These are phyloP conservation scores for Apiospora malaysiana DNA, from an alignment of 2,329 filamentous ascomycete genomes.

Conservation along the genomic window DNA sequence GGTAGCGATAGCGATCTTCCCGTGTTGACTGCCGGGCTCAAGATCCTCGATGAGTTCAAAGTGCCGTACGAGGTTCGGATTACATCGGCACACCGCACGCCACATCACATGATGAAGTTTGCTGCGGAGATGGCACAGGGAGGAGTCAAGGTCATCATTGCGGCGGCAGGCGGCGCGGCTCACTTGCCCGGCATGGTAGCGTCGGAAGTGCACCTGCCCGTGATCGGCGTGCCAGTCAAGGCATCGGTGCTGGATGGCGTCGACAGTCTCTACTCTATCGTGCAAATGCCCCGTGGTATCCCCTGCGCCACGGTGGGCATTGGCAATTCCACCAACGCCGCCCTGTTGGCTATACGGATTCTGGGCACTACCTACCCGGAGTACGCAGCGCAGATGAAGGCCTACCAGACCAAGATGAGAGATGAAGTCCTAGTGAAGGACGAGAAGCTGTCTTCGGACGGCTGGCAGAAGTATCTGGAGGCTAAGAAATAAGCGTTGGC, in stretches of 20 bases:
- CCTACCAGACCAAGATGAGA: constrained; percentile 68
- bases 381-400: constrained; percentile 62
- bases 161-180: constrained; percentile 76
- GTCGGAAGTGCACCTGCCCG: constrained; percentile 72
- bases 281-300: constrained; percentile 77
- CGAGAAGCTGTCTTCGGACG: constrained; percentile 58
- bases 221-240: constrained; percentile 80
- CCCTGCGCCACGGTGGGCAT: constrained; percentile 80
- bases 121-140: constrained; percentile 66
- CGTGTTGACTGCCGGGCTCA: constrained; percentile 68
- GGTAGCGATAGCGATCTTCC: constrained; percentile 80
- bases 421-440: constrained; percentile 70
- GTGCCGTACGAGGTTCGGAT: constrained; percentile 77
- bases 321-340: constrained; percentile 81
- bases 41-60: constrained; percentile 71
- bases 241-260: constrained; percentile 74
- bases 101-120: constrained; percentile 71
- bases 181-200: constrained; percentile 78
- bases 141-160: constrained; percentile 76
- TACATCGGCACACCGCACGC: constrained; percentile 81
- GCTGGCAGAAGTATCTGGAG: constrained; percentile 61
- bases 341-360: constrained; percentile 72
- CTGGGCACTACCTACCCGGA: constrained; percentile 62
- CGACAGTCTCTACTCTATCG: constrained; percentile 74
- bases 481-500: not conserved